Evolutionary conservation across 2,329 filamentous ascomycete genomes (phyloP).

Genomic region (Cladosporium colombiae): DNA sequence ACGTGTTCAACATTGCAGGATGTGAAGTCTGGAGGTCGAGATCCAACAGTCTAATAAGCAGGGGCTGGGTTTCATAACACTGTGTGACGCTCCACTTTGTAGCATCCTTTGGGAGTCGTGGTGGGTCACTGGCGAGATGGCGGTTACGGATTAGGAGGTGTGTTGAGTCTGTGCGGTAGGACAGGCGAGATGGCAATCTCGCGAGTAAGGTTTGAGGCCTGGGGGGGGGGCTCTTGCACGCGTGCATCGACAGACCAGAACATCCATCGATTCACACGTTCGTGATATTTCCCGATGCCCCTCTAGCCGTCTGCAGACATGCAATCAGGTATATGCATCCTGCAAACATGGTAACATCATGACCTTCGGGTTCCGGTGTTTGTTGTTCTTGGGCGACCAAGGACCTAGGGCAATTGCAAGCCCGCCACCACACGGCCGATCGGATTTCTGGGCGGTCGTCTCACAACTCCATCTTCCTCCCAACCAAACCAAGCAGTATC

Average conservation of each 20-base stretch:
- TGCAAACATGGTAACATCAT: neutral
- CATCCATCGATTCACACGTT: neutral
- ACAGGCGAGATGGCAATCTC: conserved; percentile 8
- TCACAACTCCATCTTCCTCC: neutral
- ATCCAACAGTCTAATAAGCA: neutral
- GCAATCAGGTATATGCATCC: neutral
- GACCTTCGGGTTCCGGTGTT: neutral
- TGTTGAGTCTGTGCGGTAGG: conserved; percentile 2
- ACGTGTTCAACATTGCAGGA: neutral
- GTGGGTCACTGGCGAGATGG: neutral
- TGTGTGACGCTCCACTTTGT: neutral
- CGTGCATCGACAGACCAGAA: neutral
- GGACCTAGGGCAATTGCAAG: neutral
- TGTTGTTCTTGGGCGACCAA: neutral
- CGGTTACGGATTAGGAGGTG: neutral
- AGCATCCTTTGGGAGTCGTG: neutral
- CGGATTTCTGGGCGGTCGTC: conserved; percentile 5
- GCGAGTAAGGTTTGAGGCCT: conserved; percentile 1
- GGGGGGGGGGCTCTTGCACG: neutral
- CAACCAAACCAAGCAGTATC: conserved; percentile 2
- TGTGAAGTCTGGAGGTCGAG: neutral
- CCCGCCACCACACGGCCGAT: neutral
- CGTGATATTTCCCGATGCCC: neutral
- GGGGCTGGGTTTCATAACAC: neutral
- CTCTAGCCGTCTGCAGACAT: neutral